A percentile compares a stretch with the other conserved stretches of the same genome.
These are phyloP conservation scores for Lenwebbia sp. DNA, from an alignment of 345 rosid genomes.

Conservation along the genomic window DNA sequence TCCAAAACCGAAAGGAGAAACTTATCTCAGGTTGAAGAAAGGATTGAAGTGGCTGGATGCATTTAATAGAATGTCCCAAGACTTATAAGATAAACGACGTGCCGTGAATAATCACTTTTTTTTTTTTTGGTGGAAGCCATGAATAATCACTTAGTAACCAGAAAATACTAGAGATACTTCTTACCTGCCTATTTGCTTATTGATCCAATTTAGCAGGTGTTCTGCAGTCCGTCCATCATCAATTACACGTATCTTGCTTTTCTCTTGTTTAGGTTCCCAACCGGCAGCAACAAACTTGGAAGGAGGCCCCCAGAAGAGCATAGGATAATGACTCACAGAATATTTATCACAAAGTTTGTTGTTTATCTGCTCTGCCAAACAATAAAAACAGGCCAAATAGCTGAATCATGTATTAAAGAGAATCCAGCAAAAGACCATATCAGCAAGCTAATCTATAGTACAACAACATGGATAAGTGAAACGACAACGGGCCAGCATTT, in stretches of 20 bases:
- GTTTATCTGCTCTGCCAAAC: slow-evolving; percentile 88
- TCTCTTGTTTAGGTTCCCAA: slow-evolving; percentile 55
- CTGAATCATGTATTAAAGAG: background rate
- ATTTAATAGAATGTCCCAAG: background rate
- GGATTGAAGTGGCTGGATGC: background rate
- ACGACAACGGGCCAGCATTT: background rate
- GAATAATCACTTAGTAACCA: background rate
- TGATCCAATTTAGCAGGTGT: slow-evolving; percentile 76
- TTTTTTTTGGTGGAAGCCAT: no score
- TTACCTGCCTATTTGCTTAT: slow-evolving; percentile 82
- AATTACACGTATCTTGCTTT: slow-evolving; percentile 39
- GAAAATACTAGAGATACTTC: slow-evolving; percentile 1
- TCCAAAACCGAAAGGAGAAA: background rate
- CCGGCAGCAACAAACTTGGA: slow-evolving; percentile 48
- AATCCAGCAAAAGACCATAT: background rate
- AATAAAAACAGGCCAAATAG: background rate
- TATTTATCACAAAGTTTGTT: slow-evolving; percentile 74
- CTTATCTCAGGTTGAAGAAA: background rate
- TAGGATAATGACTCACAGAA: slow-evolving; percentile 80
- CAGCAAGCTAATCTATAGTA: background rate
- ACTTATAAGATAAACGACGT: background rate
- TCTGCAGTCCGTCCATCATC: slow-evolving; percentile 85
- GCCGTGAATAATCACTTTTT: background rate
- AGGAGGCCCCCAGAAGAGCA: slow-evolving; percentile 87
- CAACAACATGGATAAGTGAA: background rate